phyloP scores from a whole-genome alignment of 2,329 filamentous ascomycete species.

The Nannizziopsis arthrosporioides region DNA sequence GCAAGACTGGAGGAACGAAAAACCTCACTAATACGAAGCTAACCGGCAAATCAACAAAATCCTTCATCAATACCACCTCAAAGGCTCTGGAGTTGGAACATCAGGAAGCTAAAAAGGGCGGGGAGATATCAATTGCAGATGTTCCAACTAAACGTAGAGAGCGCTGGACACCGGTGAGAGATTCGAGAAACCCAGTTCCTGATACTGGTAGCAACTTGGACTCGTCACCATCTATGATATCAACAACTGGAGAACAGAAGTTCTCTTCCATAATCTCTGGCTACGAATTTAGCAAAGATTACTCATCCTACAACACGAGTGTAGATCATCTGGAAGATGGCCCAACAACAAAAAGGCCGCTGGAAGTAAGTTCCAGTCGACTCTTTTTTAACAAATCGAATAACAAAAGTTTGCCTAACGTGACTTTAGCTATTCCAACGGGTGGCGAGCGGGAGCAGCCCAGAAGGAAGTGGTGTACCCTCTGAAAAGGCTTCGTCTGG shows the following conservation, averaged over 20 bases:
- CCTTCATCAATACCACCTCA: slow-evolving; percentile 15
- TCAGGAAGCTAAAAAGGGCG: not conserved
- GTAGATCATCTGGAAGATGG: slow-evolving; percentile 10
- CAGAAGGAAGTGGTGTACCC: not conserved
- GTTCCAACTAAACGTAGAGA: slow-evolving; percentile 47
- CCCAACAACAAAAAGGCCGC: slow-evolving; percentile 28
- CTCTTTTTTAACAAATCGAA: not conserved
- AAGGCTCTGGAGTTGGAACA: not conserved
- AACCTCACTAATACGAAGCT: slow-evolving; percentile 25
- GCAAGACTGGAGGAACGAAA: slow-evolving; percentile 19
- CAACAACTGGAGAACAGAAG: slow-evolving; percentile 3
- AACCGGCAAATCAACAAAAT: slow-evolving; percentile 28
- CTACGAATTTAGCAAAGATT: slow-evolving; percentile 29
- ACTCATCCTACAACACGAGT: slow-evolving; percentile 11
- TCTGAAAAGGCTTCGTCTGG: not conserved
- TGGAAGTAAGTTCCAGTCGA: slow-evolving; percentile 24
- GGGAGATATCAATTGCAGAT: slow-evolving; percentile 19
- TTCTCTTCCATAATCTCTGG: slow-evolving; percentile 31
- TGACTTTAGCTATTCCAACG: slow-evolving; percentile 1
- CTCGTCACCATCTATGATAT: slow-evolving; percentile 1
- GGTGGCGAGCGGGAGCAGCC: not conserved
- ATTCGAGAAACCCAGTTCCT: slow-evolving; percentile 24
- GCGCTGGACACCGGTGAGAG: slow-evolving; percentile 57
- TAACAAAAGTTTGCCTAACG: not conserved
- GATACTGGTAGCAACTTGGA: slow-evolving; percentile 14